Conservation (phyloP, 768 basidiomycete genomes). For the Leucogyrophana mollusca region DNA sequence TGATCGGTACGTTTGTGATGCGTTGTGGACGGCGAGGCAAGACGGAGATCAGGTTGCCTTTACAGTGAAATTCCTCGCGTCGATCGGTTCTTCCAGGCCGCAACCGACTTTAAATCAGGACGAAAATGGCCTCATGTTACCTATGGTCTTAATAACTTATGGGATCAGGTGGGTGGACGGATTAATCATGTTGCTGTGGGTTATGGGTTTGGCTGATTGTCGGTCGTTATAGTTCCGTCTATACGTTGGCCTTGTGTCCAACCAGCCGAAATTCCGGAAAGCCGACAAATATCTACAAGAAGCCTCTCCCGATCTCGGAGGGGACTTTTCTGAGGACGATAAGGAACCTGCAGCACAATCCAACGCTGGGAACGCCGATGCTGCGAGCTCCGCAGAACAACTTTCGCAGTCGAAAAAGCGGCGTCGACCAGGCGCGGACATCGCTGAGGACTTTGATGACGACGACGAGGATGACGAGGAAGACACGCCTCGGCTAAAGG, state of each 20-base stretch:
- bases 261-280: slow-evolving; percentile 38
- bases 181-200: no score
- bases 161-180: slow-evolving; percentile 56
- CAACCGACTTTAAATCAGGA: slow-evolving; percentile 50
- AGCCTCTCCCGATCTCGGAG: slow-evolving; percentile 33
- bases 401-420: slow-evolving; percentile 21
- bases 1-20: slow-evolving; percentile 40
- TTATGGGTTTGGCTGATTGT: slow-evolving; percentile 4
- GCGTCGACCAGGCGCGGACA: slow-evolving; percentile 12
- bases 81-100: slow-evolving; percentile 61
- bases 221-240: slow-evolving; percentile 50
- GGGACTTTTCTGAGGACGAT: slow-evolving; percentile 29
- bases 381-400: not conserved
- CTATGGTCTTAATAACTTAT: slow-evolving; percentile 41
- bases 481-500: slow-evolving; percentile 29
- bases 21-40: not conserved
- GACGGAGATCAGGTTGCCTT: slow-evolving; percentile 4
- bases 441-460: slow-evolving; percentile 17
- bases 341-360: slow-evolving; percentile 4
- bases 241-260: slow-evolving; percentile 56
- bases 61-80: slow-evolving; percentile 41
- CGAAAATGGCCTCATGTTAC: slow-evolving; percentile 36
- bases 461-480: slow-evolving; percentile 36
- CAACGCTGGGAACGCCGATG: not conserved
- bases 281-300: slow-evolving; percentile 27